Percentiles rank a stretch among this genome's conserved stretches.
Evolutionary conservation across 2,329 filamentous ascomycete genomes (phyloP).

Genomic region (Tolypocladium tropicale): DNA sequence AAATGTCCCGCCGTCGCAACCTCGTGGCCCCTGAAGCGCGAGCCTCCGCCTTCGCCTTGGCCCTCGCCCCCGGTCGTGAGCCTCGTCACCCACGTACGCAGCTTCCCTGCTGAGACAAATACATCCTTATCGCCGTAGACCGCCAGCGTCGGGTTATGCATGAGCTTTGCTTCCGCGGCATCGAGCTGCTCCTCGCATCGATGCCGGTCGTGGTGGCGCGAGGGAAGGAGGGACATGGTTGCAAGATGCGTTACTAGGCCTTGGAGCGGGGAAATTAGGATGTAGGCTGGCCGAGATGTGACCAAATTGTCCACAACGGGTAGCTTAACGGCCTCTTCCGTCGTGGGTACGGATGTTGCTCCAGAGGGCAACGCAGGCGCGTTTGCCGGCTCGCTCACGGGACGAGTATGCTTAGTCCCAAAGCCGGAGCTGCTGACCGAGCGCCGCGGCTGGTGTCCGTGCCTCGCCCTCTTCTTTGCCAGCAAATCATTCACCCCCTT

Average conservation of each 20-base stretch:
- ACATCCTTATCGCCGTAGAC: slow-evolving; percentile 67
- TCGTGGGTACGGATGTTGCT: neutral
- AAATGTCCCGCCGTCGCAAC: slow-evolving; percentile 50
- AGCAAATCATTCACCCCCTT: slow-evolving; percentile 38
- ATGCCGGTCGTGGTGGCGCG: slow-evolving; percentile 13
- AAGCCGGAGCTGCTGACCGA: neutral
- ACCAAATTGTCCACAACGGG: slow-evolving; percentile 22
- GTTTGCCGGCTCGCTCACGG: neutral
- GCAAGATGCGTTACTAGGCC: slow-evolving; percentile 50
- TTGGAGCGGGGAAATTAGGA: slow-evolving; percentile 59
- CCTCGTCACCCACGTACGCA: slow-evolving; percentile 54
- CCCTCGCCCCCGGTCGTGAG: slow-evolving; percentile 24
- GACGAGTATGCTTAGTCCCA: neutral
- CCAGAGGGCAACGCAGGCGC: too few relatives aligned
- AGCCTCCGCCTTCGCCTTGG: slow-evolving; percentile 17
- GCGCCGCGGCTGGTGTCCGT: slow-evolving; percentile 3
- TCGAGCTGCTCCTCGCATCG: neutral
- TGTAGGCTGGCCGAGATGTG: slow-evolving; percentile 37
- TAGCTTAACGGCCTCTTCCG: slow-evolving; percentile 13
- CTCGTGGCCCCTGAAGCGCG: slow-evolving; percentile 36
- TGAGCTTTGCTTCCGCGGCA: slow-evolving; percentile 43
- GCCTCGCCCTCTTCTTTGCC: slow-evolving; percentile 23
- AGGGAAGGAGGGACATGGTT: slow-evolving; percentile 46
- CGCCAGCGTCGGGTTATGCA: slow-evolving; percentile 51
- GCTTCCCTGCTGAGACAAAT: slow-evolving; percentile 57